Base-by-base conservation (phyloP, 2,329 filamentous ascomycete species). In the Tolypocladium tundrense region DNA sequence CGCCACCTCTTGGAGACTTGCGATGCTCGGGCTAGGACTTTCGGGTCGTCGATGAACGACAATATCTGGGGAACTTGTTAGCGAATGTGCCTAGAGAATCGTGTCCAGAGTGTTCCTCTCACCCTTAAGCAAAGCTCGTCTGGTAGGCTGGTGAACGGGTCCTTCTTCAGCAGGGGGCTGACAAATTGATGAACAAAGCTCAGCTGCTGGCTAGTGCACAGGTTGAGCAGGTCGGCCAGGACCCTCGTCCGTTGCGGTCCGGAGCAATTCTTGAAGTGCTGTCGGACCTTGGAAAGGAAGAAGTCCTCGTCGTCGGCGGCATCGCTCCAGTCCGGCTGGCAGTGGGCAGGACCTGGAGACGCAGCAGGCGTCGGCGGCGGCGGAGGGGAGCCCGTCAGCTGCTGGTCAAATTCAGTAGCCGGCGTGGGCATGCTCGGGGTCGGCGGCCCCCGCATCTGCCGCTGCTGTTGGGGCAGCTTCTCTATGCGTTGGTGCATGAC, bases 131-230 rank as follows among this genome's bases (percentile, higher is more conserved):
- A 97, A 50, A 99, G 77, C 74, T 99, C 94, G 68, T 96, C 92
- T 0, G 94, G 94, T 57, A 99, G 80, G 59, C 88, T 89, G 55
- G 88, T 90, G 68, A 99, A 97, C 0, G 94, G 94, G 70, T 99
- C 94, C 72, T 97, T 96, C 75, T 97, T 97, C 62, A 99, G 76
- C 61, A 95, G 77, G 35, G 94, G 94, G 70, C 91, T 93, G 65
- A 99, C 93, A 73, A 96, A 96, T 70, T 95, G 91, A 65, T 95
- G 91, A 24, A 99, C 92, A 70, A 97, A 97, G 73, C 91, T 96
- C 64, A 99, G 79, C 72, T 96, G 88, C 68, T 95, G 91, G 66
- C 90, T 97, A 65, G 95, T 95, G 76, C 94, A 99, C 65, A 96
- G 83, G 68, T 96, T 96, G 63, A 99, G 78, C 58, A 99, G 78